phyloP scores from a whole-genome alignment of 306 rosid genomes.

The Begonia fuchsioides region DNA sequence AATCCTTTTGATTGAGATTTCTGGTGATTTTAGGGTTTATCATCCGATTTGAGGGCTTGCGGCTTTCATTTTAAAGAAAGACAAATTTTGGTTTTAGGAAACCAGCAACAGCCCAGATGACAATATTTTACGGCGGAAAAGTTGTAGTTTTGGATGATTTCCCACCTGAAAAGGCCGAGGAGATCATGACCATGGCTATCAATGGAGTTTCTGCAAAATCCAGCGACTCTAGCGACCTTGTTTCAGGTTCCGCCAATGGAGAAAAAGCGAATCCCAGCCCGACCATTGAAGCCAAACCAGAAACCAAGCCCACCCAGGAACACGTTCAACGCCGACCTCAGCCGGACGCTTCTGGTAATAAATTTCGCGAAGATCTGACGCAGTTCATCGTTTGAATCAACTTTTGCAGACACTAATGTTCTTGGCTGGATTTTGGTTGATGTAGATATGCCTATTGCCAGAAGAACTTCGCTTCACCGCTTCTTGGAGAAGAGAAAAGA shows the following conservation, averaged over 20 bases:
- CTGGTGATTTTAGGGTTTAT: too few relatives aligned
- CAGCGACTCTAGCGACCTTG: neutral
- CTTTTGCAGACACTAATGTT: neutral
- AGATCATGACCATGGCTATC: slow-evolving; percentile 55
- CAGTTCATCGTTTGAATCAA: too few relatives aligned
- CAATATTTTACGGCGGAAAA: slow-evolving; percentile 56
- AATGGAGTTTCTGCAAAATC: slow-evolving; percentile 11
- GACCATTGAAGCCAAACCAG: neutral
- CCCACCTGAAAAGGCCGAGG: slow-evolving; percentile 39
- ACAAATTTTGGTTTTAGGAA: slow-evolving; percentile 12
- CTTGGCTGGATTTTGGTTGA: slow-evolving; percentile 1
- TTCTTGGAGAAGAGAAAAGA: slow-evolving; percentile 87
- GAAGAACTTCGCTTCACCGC: slow-evolving; percentile 78
- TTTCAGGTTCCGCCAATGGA: neutral
- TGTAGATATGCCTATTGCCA: slow-evolving; percentile 58
- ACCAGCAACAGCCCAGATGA: slow-evolving; percentile 39
- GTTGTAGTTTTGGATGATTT: slow-evolving; percentile 52
- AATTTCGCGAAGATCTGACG: neutral
- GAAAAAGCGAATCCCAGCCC: neutral
- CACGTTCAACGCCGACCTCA: slow-evolving; percentile 12
- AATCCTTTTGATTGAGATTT: too few relatives aligned
- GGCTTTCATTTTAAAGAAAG: too few relatives aligned
- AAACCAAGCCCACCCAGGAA: slow-evolving; percentile 7
- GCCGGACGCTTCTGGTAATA: slow-evolving; percentile 26
- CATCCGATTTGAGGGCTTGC: too few relatives aligned